Evolutionary conservation across 2,329 filamentous ascomycete genomes (phyloP).

Genomic region (Cryphonectria radicalis): DNA sequence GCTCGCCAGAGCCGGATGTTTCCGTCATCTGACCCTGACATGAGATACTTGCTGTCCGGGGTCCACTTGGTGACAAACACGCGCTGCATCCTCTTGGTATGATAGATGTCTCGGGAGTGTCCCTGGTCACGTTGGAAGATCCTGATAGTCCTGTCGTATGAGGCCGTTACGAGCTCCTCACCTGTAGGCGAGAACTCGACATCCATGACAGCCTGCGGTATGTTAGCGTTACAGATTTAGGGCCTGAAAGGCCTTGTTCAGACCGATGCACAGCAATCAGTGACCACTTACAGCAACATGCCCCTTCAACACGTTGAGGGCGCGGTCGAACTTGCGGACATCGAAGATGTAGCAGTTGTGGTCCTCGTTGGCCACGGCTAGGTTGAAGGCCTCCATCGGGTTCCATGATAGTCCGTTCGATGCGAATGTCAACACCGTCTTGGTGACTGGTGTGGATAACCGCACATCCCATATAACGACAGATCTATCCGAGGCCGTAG

Average conservation of each 20-base stretch:
- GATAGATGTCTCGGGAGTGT: slow-evolving; percentile 89
- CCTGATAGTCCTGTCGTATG: slow-evolving; percentile 85
- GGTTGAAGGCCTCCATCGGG: slow-evolving; percentile 88
- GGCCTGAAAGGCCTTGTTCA: not conserved
- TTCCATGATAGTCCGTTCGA: slow-evolving; percentile 90
- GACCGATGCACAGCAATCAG: slow-evolving; percentile 41
- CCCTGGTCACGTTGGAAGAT: slow-evolving; percentile 82
- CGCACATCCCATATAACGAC: slow-evolving; percentile 87
- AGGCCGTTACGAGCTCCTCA: slow-evolving; percentile 88
- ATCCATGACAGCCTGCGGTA: slow-evolving; percentile 78
- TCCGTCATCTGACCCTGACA: slow-evolving; percentile 92
- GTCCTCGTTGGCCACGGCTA: slow-evolving; percentile 87
- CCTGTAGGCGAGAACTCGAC: slow-evolving; percentile 95
- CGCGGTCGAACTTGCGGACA: slow-evolving; percentile 86
- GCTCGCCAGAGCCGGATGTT: slow-evolving; percentile 78
- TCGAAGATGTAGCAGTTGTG: slow-evolving; percentile 91
- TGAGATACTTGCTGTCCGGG: slow-evolving; percentile 85
- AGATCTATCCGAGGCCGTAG: slow-evolving; percentile 81
- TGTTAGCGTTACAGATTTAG: not conserved
- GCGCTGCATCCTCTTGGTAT: slow-evolving; percentile 98
- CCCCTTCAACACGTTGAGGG: slow-evolving; percentile 87
- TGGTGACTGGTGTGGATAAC: slow-evolving; percentile 80
- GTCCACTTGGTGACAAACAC: slow-evolving; percentile 87
- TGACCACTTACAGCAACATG: slow-evolving; percentile 62
- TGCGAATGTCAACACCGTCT: slow-evolving; percentile 79